Conservation (phyloP, 2,329 filamentous ascomycete genomes). For the Cladosporium sp. region DNA sequence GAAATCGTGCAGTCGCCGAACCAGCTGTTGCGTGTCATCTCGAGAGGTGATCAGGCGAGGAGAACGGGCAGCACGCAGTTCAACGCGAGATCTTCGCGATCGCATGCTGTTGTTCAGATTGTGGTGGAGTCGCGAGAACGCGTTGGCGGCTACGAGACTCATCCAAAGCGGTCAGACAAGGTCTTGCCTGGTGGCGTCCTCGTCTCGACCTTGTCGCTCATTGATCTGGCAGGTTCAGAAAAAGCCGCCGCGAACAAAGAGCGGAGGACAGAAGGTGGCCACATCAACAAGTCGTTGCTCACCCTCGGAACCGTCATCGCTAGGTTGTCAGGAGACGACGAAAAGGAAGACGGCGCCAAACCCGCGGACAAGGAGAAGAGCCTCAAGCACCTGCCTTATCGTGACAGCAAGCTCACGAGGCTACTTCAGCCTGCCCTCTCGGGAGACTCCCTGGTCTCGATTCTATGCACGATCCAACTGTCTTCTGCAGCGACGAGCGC, state of each 20-base stretch:
- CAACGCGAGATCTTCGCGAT: constrained; percentile 92
- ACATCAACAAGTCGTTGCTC: constrained; percentile 97
- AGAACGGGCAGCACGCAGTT: constrained; percentile 93
- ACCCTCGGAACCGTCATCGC: constrained; percentile 94
- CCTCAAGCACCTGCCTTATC: constrained; percentile 84
- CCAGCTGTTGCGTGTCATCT: constrained; percentile 88
- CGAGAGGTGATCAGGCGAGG: constrained; percentile 83
- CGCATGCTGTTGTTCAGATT: constrained; percentile 97
- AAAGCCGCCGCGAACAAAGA: constrained; percentile 94
- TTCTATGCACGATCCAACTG: constrained; percentile 92
- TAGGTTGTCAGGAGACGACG: constrained; percentile 81
- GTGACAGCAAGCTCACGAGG: constrained; percentile 94
- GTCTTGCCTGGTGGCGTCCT: constrained; percentile 81
- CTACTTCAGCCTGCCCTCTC: constrained; percentile 87
- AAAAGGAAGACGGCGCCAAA: constrained; percentile 56
- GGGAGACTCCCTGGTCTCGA: constrained; percentile 90
- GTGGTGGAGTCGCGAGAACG: constrained; percentile 95
- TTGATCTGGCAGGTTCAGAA: constrained; percentile 93
- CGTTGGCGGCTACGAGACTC: constrained; percentile 46
- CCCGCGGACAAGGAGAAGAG: constrained; percentile 58
- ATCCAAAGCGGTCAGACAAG: constrained; percentile 55
- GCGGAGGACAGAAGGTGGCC: constrained; percentile 84
- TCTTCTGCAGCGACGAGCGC: constrained; percentile 63
- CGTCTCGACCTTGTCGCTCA: constrained; percentile 89
- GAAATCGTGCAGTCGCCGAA: constrained; percentile 98